Percentiles rank a stretch among this genome's conserved stretches.
These are phyloP conservation scores for Phalaenopsis hybrid DNA, from an alignment of 116 monocot genomes.

Conservation along the genomic window DNA sequence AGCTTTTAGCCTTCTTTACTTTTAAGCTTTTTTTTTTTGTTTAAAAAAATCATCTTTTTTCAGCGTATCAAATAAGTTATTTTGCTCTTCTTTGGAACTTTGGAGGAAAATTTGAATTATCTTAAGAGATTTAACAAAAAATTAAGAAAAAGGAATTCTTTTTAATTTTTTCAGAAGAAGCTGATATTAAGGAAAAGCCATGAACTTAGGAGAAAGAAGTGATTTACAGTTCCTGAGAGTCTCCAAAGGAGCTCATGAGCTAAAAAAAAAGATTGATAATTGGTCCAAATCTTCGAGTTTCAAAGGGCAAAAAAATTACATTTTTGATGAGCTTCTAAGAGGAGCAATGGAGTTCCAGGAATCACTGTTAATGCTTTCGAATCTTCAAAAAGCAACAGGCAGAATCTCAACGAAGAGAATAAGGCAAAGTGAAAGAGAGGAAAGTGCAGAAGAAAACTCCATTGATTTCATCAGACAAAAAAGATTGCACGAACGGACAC, in stretches of 20 bases:
- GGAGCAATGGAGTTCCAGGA: slow-evolving; percentile 52
- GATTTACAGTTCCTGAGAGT: slow-evolving; percentile 40
- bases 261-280: slow-evolving; percentile 31
- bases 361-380: slow-evolving; percentile 40
- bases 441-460: background rate
- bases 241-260: slow-evolving; percentile 28
- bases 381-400: slow-evolving; percentile 23
- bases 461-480: background rate
- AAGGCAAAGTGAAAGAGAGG: background rate
- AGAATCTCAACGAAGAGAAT: background rate
- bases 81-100: background rate
- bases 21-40: too few species aligned
- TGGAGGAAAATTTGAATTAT: background rate
- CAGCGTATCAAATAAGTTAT: too few species aligned
- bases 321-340: slow-evolving; percentile 27
- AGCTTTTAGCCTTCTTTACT: too few species aligned
- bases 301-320: slow-evolving; percentile 14
- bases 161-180: background rate
- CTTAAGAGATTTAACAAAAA: background rate
- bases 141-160: background rate
- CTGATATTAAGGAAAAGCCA: slow-evolving; percentile 8
- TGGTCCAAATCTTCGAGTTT: slow-evolving; percentile 22
- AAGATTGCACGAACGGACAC: background rate
- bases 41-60: too few species aligned
- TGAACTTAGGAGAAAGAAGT: slow-evolving; percentile 19